phyloP scores from a whole-genome alignment of 2,329 filamentous ascomycete species.

The Claviceps humidiphila region DNA sequence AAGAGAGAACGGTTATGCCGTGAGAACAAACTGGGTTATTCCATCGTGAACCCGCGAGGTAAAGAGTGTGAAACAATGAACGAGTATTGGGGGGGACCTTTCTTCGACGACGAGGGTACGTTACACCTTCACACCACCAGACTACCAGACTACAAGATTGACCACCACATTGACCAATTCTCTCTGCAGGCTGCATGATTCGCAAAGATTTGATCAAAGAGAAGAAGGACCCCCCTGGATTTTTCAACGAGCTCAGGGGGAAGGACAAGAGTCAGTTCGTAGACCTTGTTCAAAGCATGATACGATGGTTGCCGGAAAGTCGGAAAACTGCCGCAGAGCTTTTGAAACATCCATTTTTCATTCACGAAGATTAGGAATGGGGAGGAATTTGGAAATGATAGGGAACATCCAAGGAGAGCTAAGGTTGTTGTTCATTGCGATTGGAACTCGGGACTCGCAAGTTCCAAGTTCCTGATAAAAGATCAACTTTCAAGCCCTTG shows the following conservation, averaged over 20 bases:
- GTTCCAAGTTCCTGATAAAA: too few species aligned
- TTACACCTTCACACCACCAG: not conserved
- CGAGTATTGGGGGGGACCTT: constrained; percentile 11
- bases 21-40: not conserved
- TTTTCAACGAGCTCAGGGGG: constrained; percentile 8
- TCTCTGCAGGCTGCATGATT: constrained; percentile 5
- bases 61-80: constrained; percentile 8
- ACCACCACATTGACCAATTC: not conserved
- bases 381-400: too few species aligned
- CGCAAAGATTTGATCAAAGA: constrained; percentile 7
- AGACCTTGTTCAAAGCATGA: constrained; percentile 12
- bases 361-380: too few species aligned
- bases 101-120: constrained; percentile 8
- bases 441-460: too few species aligned
- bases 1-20: constrained; percentile 9
- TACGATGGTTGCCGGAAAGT: constrained; percentile 14
- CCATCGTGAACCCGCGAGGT: not conserved
- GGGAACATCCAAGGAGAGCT: too few species aligned
- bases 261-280: constrained; percentile 13
- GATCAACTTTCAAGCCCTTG: too few species aligned
- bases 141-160: too few species aligned
- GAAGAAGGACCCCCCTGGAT: constrained; percentile 5
- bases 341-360: constrained; percentile 11
- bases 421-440: too few species aligned
- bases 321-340: constrained; percentile 13